Conservation (phyloP, 805 yeast species). For the Suhomyces xylopsoci region DNA sequence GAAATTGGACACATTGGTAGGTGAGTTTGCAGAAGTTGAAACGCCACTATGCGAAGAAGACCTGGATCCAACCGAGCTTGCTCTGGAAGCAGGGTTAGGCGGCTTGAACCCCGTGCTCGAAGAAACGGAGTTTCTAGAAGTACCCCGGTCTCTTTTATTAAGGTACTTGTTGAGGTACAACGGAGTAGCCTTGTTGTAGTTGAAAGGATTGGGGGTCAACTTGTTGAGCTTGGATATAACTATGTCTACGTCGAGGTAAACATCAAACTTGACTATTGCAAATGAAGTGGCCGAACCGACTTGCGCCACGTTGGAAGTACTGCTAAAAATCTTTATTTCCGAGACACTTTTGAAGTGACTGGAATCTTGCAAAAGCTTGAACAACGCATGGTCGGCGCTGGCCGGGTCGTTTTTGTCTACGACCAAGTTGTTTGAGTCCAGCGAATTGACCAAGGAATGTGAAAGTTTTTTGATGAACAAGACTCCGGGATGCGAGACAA, state of each 20-base stretch:
- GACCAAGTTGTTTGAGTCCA: neutral
- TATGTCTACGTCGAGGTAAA: slow-evolving; percentile 33
- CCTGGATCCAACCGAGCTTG: neutral
- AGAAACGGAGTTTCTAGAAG: neutral
- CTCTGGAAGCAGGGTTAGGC: neutral
- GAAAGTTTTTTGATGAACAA: slow-evolving; percentile 52
- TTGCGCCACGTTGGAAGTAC: slow-evolving; percentile 4
- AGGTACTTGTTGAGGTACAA: slow-evolving; percentile 62
- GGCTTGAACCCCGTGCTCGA: neutral
- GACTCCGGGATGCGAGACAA: slow-evolving; percentile 55
- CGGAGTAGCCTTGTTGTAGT: slow-evolving; percentile 24
- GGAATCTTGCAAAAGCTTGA: slow-evolving; percentile 16
- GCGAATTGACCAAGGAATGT: slow-evolving; percentile 24
- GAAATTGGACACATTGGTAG: slow-evolving; percentile 4
- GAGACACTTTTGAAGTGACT: slow-evolving; percentile 17
- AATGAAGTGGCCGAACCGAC: slow-evolving; percentile 10
- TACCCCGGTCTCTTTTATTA: slow-evolving; percentile 49
- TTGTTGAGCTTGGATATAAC: slow-evolving; percentile 18
- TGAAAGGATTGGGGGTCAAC: slow-evolving; percentile 23
- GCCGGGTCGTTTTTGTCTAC: slow-evolving; percentile 4
- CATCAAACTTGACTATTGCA: slow-evolving; percentile 32
- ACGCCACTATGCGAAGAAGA: slow-evolving; percentile 9
- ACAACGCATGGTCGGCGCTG: slow-evolving; percentile 25
- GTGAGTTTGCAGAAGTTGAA: slow-evolving; percentile 3
- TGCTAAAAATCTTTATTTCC: slow-evolving; percentile 22